Conservation (phyloP, 2,329 filamentous ascomycete genomes). For the Huntiella moniliformis region DNA sequence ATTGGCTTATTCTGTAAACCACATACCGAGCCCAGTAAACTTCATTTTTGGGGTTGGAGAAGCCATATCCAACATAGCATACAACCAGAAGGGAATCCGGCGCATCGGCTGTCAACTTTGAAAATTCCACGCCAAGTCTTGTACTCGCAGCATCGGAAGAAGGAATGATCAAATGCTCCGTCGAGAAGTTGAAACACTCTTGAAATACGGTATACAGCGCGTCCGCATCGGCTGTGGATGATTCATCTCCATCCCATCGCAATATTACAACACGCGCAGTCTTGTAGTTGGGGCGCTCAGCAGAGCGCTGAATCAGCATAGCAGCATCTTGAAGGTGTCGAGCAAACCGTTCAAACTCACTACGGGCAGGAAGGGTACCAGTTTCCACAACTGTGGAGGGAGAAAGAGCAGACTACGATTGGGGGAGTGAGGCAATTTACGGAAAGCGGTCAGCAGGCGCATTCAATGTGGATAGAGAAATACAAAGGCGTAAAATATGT, state of each 20-base stretch:
- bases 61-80: constrained; percentile 45
- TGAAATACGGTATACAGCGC: constrained; percentile 38
- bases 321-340: constrained; percentile 50
- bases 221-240: constrained; percentile 32
- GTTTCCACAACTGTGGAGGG: constrained; percentile 6
- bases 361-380: constrained; percentile 18
- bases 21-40: constrained; percentile 49
- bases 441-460: constrained; percentile 1
- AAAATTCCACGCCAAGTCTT: constrained; percentile 42
- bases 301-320: constrained; percentile 46
- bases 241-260: constrained; percentile 42
- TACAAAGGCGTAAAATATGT: no score
- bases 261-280: constrained; percentile 41
- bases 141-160: constrained; percentile 38
- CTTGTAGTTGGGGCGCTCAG: constrained; percentile 36
- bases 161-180: constrained; percentile 42
- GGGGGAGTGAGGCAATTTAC: not conserved
- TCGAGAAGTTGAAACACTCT: constrained; percentile 41
- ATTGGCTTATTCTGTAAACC: not conserved
- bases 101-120: constrained; percentile 39
- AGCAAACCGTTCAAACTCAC: constrained; percentile 48
- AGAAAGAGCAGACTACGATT: constrained; percentile 5
- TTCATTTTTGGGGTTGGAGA: constrained; percentile 37
- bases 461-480: not conserved
- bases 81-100: constrained; percentile 43